Evolutionary conservation across 306 rosid species (phyloP), one percentile per base, ranked within the genome.

Genomic region (Acmispon strigosus): DNA sequence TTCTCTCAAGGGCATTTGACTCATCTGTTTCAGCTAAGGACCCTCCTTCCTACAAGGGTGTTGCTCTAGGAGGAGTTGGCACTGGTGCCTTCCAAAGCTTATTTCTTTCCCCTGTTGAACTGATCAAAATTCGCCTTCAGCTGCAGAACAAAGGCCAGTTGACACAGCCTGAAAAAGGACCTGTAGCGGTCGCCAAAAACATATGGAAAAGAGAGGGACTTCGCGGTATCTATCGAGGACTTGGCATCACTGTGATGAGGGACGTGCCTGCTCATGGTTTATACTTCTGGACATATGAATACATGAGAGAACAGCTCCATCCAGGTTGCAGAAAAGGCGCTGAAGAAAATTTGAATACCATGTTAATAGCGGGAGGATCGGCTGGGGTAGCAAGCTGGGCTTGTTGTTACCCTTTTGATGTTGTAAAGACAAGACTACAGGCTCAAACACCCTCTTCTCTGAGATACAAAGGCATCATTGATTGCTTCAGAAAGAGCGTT

Each of bases 301-400:
- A 81, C 73, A 62, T 87, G 84, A 84, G 89, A 39, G 97, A 94
- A 78, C 76, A 39, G 39, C 81, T 94, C 70, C 99, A 91, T 69
- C 99, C 92, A 0, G 92, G 95, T 18, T 91, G 97, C 68, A 70
- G 99, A 72, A 80, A 71, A 59, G 56, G 64, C 6, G 83, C 95
- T 10, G 72, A 89, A 73, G 95, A 91, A 48, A 80, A 81, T 75
- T 19, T 89, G 52, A 34, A 63, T 7, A 94, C 97, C 7, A 87
- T 91, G 96, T 29, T 94, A 62, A 8, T 86, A 8, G 81, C 95
- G 0, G 97, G 97, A 55, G 99, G 99, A 16, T 69, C 82, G 5
- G 99, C 96, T 0, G 98, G 97, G 15, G 93, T 87, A n/a, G 84
- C 92, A 0, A 93, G 96, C 49, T 94, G 96, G 96, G 66, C 80